Percentiles rank a stretch among this genome's conserved stretches.
Evolutionary conservation across 257 asterid genomes (phyloP).

Genomic region (Linderniella brevidens): DNA sequence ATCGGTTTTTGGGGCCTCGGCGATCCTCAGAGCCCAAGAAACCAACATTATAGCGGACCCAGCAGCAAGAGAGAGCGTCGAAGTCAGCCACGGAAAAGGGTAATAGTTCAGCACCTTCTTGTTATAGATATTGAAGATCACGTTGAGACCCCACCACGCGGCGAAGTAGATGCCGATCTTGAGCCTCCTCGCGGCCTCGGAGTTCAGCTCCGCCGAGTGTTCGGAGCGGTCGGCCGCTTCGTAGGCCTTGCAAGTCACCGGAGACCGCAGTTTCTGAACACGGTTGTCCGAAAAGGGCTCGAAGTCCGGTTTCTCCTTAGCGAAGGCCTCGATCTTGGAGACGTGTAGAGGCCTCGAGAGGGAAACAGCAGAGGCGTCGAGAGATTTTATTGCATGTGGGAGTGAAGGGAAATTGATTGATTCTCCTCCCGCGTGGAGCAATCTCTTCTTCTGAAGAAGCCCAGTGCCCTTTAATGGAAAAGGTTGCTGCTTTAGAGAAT

Average conservation of each 20-base stretch:
- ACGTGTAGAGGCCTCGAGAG: too few species aligned
- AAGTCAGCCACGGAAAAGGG: constrained; percentile 87
- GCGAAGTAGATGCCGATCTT: constrained; percentile 87
- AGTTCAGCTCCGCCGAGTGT: constrained; percentile 12
- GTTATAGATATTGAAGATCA: constrained; percentile 76
- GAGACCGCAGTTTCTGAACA: constrained; percentile 12
- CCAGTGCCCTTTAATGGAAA: too few species aligned
- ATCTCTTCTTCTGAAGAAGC: too few species aligned
- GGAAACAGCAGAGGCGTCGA: too few species aligned
- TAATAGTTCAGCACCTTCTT: constrained; percentile 85
- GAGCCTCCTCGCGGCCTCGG: constrained; percentile 56
- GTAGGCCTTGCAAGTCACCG: constrained; percentile 45
- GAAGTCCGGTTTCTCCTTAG: too few species aligned
- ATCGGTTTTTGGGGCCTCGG: constrained; percentile 80
- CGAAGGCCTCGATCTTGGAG: too few species aligned
- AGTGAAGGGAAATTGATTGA: too few species aligned
- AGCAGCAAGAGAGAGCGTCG: constrained; percentile 81
- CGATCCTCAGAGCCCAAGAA: constrained; percentile 78
- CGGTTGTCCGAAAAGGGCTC: too few species aligned
- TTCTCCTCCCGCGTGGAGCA: too few species aligned
- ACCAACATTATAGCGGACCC: constrained; percentile 82
- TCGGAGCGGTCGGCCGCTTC: constrained; percentile 49
- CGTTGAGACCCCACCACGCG: constrained; percentile 92
- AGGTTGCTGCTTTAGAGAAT: too few species aligned
- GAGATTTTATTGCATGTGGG: too few species aligned